Evolutionary conservation across 148 eudicot species (phyloP), one percentile per base, ranked within the genome.

Genomic region (Cornus suecica): DNA sequence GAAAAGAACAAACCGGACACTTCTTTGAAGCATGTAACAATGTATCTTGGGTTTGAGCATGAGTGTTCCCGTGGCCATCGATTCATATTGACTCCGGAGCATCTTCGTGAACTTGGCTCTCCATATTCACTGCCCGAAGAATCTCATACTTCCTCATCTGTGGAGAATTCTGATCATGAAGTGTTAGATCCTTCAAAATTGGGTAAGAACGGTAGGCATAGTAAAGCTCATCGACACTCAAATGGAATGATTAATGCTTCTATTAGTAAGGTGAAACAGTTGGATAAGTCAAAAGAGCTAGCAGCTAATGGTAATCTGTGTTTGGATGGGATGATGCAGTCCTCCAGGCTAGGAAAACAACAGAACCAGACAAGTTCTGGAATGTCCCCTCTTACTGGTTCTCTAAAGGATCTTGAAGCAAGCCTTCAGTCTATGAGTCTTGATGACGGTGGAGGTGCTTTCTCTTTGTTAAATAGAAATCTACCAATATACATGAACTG

Each of bases 51-150:
- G 48, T 92, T 90, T 88, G 99, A 94, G 85, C 92, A 92, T 83
- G 99, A 94, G 82, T 94, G 99, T 72, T 96, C 99, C 74, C 89
- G 74, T 75, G 99, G 99, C 37, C 99, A 94, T 80, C 93, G 99
- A 73, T 94, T 87, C 77, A 88, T 94, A 52, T 80, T 94, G 76
- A 88, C 90, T 72, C 80, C 84, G 42, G 94, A 90, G 79, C 92
- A 88, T 80, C 86, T 94, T 79, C 84, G 84, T 75, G 90, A 88
- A 80, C 90, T 94, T 77, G 91, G 86, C 23, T 80, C 88, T 28
- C 71, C 86, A 58, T 85, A 84, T 82, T 80, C 88, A 52, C 72
- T 80, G 63, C 78, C 87, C 67, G 91, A 88, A 83, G 97, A 89
- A 70, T 81, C 88, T 81, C 72, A 54, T 73, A 67, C 34, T 67